Base-by-base conservation (phyloP, 495 filamentous ascomycete genomes). In the Xylaria sp. region DNA sequence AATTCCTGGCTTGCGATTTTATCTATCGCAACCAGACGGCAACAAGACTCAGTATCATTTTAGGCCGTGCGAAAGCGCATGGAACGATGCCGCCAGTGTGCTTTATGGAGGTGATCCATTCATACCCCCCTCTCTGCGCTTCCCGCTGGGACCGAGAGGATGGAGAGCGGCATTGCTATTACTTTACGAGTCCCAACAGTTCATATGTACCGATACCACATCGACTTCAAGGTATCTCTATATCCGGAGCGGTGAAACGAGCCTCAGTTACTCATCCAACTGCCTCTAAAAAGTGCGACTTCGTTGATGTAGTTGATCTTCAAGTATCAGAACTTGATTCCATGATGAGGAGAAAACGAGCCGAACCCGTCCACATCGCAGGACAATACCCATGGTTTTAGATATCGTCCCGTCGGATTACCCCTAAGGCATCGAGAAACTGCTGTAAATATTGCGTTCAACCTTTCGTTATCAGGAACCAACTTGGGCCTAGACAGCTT, bases 301-400 rank as follows among this genome's bases (percentile, higher is more conserved):
- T 48, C 44, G n/a, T 48, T 48, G 44, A 48, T 48, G n/a, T 48
- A 48, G 44, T 48, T 48, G 44, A 48, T 48, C 19, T 48, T 48
- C 44, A 48, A 19, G 44, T 48, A 48, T 17, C 44, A n/a, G 44
- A 48, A 21, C 44, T 48, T 6, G 17, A 48, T 48, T 6, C 17
- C 19, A 1, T n/a, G n/a, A 19, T n/a, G 17, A 19, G 17, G 19
- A 48, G 44, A n/a, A 48, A 21, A 15, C 17, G 15, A n/a, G 6
- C 44, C 7, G 15, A 48, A n/a, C 5, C 5, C 19, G 44, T 19
- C 19, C 19, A 48, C 3, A 6, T 48, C 19, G 17, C 44, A 19
- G 19, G 44, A 48, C 44, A n/a, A 48, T 48, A 48, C 44, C 44
- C 17, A n/a, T 48, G 17, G 19, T 48, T 19, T 48, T 19, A 48